Conservation (phyloP, 129 eudicot genomes). For the Flaveria robusta region DNA sequence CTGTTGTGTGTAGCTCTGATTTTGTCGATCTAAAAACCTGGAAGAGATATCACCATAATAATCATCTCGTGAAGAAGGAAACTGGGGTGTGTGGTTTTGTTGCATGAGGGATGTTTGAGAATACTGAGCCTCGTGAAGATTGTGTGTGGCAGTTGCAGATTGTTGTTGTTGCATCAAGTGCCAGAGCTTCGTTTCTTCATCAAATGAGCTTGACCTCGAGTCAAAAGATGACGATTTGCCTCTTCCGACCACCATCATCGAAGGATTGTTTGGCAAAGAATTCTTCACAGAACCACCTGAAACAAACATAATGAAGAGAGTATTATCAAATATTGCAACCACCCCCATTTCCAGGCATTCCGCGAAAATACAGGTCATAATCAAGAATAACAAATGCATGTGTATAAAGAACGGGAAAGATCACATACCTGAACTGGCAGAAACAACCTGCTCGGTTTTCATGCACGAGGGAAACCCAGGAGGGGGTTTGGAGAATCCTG, state of each 20-base stretch:
- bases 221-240: conserved; percentile 27
- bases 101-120: conserved; percentile 49
- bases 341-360: not conserved
- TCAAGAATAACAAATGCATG: not conserved
- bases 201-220: conserved; percentile 33
- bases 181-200: conserved; percentile 57
- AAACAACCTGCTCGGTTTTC: conserved; percentile 39
- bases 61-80: conserved; percentile 36
- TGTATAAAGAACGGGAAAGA: conserved; percentile 8
- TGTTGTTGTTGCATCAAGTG: conserved; percentile 49
- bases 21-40: conserved; percentile 26
- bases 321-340: not conserved
- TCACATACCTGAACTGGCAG: conserved; percentile 50
- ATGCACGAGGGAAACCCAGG: conserved; percentile 59
- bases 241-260: conserved; percentile 26
- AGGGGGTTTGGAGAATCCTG: conserved; percentile 72
- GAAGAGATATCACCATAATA: conserved; percentile 46
- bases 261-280: conserved; percentile 44
- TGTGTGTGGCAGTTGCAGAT: conserved; percentile 36
- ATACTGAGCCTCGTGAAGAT: conserved; percentile 34
- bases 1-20: conserved; percentile 44
- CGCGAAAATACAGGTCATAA: not conserved
- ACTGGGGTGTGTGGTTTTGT: conserved; percentile 35
- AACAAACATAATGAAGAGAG: not conserved
- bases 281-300: conserved; percentile 51